Base-by-base conservation (phyloP, 2,329 filamentous ascomycete species). In the Fusarium paranaense region DNA sequence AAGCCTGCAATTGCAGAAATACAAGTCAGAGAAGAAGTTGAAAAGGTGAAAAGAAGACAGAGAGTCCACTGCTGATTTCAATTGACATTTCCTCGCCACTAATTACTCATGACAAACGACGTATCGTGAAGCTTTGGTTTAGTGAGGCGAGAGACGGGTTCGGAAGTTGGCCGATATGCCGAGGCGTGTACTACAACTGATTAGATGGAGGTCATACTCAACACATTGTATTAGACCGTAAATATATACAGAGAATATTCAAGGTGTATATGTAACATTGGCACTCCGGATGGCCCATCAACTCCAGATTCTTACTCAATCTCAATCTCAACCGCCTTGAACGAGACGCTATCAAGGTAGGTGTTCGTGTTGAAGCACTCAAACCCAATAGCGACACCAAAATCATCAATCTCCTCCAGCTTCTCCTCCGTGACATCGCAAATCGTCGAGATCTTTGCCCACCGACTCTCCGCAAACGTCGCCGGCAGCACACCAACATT, bases 121-220 rank as follows among this genome's bases (percentile, higher is more conserved):
- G 20, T 27, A 42, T 60, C 18, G 57, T 60, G 37, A 60, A 33
- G n/a, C n/a, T 45, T 27, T 57, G 52, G 42, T 37, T 57, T 45
- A 35, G 52, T 37, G 32, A 57, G n/a, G 52, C 32, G 30, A 47
- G 35, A 25, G 47, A 33, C 8, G 30, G 35, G 20, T 18, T 64
- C 65, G 68, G 65, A 69, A 62, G 50, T 71, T 71, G 69, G 37
- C 69, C 68, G 68, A 65, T 30, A 33, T 60, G 42, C 52, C 37
- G 57, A 33, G 25, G n/a, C 11, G 57, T 10, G 13, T 8, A 30
- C 16, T 13, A 27, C 22, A 16, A 47, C 22, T 47, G 25, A 27
- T 18, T 50, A 50, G 14, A 50, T 27, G 25, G 47, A 47, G 42
- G 42, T 8, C 22, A 47, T 47, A 6, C 42, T 27, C 14, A 14